Conservation (phyloP, 768 basidiomycete genomes). For the Pulveroboletus sp. region DNA sequence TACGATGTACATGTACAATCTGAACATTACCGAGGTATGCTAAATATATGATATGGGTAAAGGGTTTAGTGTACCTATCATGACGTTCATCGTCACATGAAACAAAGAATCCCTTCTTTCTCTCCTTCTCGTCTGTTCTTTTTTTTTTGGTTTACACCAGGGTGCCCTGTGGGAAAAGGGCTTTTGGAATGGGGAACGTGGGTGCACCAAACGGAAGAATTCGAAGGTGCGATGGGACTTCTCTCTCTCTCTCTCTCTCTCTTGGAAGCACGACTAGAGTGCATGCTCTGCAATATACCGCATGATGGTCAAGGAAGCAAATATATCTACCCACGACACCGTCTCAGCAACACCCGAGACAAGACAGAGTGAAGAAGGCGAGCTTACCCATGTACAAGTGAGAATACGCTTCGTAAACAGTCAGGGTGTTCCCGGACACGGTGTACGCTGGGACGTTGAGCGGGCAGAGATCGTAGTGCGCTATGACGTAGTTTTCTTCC, state of each 20-base stretch:
- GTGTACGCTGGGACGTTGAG: slow-evolving; percentile 51
- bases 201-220: too few relatives aligned
- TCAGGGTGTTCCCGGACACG: slow-evolving; percentile 60
- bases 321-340: slow-evolving; percentile 39
- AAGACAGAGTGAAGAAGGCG: neutral
- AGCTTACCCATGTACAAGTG: slow-evolving; percentile 51
- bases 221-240: too few relatives aligned
- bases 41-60: neutral
- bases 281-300: slow-evolving; percentile 54
- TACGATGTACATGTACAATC: neutral
- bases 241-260: neutral
- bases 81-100: slow-evolving; percentile 7
- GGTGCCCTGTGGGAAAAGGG: slow-evolving; percentile 1
- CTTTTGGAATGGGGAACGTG: slow-evolving; percentile 4
- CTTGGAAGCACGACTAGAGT: slow-evolving; percentile 25
- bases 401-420: slow-evolving; percentile 52
- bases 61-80: slow-evolving; percentile 1
- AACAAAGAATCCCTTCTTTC: neutral
- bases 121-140: neutral
- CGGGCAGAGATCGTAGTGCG: slow-evolving; percentile 62
- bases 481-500: slow-evolving; percentile 52
- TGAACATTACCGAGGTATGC: neutral
- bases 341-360: slow-evolving; percentile 4
- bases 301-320: slow-evolving; percentile 61
- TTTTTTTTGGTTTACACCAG: slow-evolving; percentile 1